phyloP scores from a whole-genome alignment of 805 yeast species.

The Blastobotrys chiropterorum region DNA sequence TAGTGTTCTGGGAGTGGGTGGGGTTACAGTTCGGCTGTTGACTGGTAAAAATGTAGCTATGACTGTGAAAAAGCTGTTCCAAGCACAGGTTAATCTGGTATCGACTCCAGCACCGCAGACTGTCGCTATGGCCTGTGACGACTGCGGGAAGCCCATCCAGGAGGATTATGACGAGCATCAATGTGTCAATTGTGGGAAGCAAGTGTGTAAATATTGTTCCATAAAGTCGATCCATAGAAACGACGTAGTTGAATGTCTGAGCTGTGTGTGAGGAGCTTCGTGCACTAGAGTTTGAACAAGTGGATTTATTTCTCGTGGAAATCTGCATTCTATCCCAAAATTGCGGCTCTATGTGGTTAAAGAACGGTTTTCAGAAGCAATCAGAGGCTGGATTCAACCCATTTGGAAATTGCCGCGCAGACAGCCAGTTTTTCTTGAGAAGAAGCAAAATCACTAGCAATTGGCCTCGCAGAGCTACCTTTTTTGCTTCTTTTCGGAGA shows the following conservation, averaged over 20 bases:
- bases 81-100: constrained; percentile 17
- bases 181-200: constrained; percentile 13
- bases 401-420: too few relatives aligned
- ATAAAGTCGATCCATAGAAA: constrained; percentile 10
- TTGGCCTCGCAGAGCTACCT: too few relatives aligned
- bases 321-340: too few relatives aligned
- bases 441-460: too few relatives aligned
- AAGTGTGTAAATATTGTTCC: constrained; percentile 19
- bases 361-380: too few relatives aligned
- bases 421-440: too few relatives aligned
- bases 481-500: too few relatives aligned
- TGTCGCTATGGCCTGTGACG: constrained; percentile 11
- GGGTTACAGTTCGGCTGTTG: not conserved
- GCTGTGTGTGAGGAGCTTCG: constrained; percentile 15
- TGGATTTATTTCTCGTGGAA: too few relatives aligned
- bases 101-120: not conserved
- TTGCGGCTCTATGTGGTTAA: too few relatives aligned
- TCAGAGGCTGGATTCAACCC: too few relatives aligned
- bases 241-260: constrained; percentile 15
- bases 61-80: constrained; percentile 5
- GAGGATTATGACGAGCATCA: constrained; percentile 7
- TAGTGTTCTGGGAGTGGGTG: not conserved
- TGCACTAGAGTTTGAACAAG: too few relatives aligned
- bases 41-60: not conserved
- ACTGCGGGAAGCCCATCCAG: constrained; percentile 11